Evolutionary conservation across 768 basidiomycete species (phyloP).

Genomic region (Serendipita sp.): DNA sequence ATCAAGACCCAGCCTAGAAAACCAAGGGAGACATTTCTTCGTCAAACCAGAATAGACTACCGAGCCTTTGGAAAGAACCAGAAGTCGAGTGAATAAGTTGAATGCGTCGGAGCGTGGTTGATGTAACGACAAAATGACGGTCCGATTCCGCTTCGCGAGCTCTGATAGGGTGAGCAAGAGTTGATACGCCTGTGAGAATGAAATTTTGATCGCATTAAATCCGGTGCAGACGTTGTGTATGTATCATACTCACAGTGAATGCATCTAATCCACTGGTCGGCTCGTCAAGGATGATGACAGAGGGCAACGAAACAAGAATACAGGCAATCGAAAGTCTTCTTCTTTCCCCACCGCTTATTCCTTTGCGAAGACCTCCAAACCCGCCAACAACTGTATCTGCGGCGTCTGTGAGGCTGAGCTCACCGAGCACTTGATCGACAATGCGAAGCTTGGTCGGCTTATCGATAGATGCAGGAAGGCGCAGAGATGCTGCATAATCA

Average conservation of each 20-base stretch:
- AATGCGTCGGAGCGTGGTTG: conserved; percentile 33
- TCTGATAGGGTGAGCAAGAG: conserved; percentile 20
- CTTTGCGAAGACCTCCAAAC: conserved; percentile 22
- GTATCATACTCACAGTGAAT: conserved; percentile 9
- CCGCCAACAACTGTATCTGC: conserved; percentile 31
- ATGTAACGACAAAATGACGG: conserved; percentile 31
- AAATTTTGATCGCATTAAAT: conserved; percentile 7
- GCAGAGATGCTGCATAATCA: conserved; percentile 22
- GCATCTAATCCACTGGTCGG: conserved; percentile 16
- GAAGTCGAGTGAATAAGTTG: conserved; percentile 29
- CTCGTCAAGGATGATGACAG: conserved; percentile 31
- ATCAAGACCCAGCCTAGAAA: conserved; percentile 20
- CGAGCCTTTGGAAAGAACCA: conserved; percentile 28
- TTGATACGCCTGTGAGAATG: conserved; percentile 18
- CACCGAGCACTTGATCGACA: conserved; percentile 28
- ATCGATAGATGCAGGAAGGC: conserved; percentile 22
- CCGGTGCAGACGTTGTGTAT: background rate
- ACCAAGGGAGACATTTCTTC: conserved; percentile 22
- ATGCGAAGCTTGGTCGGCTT: conserved; percentile 18
- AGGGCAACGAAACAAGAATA: conserved; percentile 29
- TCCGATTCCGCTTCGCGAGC: conserved; percentile 20
- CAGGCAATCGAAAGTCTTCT: conserved; percentile 29
- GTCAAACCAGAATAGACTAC: conserved; percentile 27
- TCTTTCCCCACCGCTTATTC: conserved; percentile 36
- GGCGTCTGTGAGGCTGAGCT: conserved; percentile 28